Percentiles rank a stretch among this genome's conserved stretches.
phyloP scores from a whole-genome alignment of 352 stramenopile genomes.

The Globisporangium barbulae region DNA sequence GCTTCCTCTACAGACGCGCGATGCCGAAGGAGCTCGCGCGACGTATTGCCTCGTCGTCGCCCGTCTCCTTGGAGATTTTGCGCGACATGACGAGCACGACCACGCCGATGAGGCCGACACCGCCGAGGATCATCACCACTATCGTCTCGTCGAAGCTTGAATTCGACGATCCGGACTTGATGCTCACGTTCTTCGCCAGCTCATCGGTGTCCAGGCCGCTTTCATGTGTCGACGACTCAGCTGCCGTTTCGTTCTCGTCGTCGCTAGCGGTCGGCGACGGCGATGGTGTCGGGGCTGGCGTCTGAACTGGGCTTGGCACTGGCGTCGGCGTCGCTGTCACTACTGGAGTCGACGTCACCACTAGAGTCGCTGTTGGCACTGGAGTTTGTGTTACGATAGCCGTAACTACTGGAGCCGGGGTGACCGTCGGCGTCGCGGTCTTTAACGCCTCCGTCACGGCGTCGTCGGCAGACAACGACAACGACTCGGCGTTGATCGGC shows the following conservation, averaged over 20 bases:
- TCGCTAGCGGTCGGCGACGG: not conserved
- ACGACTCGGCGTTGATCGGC: not conserved
- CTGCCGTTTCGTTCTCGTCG: slow-evolving; percentile 1
- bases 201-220: slow-evolving; percentile 5
- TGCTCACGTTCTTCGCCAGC: slow-evolving; percentile 11
- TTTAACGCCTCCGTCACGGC: slow-evolving; percentile 16
- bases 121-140: slow-evolving; percentile 54
- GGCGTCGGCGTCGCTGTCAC: slow-evolving; percentile 2
- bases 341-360: not conserved
- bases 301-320: slow-evolving; percentile 7
- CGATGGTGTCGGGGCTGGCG: slow-evolving; percentile 1
- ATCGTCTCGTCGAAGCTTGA: slow-evolving; percentile 35
- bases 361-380: not conserved
- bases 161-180: slow-evolving; percentile 19
- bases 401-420: not conserved
- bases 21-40: slow-evolving; percentile 11
- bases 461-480: slow-evolving; percentile 15
- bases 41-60: slow-evolving; percentile 33
- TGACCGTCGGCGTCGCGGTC: slow-evolving; percentile 7
- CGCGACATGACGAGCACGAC: slow-evolving; percentile 53
- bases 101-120: slow-evolving; percentile 45
- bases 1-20: slow-evolving; percentile 2
- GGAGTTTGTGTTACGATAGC: slow-evolving; percentile 7
- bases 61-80: slow-evolving; percentile 47
- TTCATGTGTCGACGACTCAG: slow-evolving; percentile 2